Base-by-base conservation (phyloP, 2,329 filamentous ascomycete genomes). In the Fusarium ambrosium region DNA sequence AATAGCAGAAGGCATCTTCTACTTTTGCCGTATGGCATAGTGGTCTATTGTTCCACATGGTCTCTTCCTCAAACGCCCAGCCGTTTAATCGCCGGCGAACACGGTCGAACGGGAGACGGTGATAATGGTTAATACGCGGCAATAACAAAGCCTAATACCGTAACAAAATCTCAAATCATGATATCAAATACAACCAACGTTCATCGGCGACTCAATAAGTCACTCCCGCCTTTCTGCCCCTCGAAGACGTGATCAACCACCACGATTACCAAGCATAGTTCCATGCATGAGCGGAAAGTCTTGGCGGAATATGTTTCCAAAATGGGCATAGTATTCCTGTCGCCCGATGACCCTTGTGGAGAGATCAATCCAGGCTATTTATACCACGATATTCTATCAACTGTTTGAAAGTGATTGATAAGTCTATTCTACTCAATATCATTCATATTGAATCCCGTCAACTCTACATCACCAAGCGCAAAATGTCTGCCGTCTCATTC, bases 401-500 rank as follows among this genome's bases (percentile, higher is more conserved):
- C 10, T 55, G 6, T 32, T 5, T 29, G 0, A 3, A 32, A 13
- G 22, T 27, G 22, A 53, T 29, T 13, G 48, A 53, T 5, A 29
- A 53, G 18, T 55, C 6, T 34, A 6, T 14, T 34, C 11, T 34
- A 20, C 27, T 55, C 24, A 4, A 29, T 11, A 53, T 13, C 45
- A 13, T 29, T 1, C 45, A 53, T n/a, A 18, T 13, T 29, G 18
- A 53, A 29, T 29, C 24, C 2, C 18, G 24, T 53, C 51, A 55
- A 55, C 16, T 32, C 22, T 16, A 7, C 27, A 29, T 53, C 27
- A 29, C 16, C 5, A 29, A n/a, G n/a, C 6, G 4, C 51, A 55
- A 55, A 6, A 55, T 55, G 51, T 55, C 79, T 6, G 10, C 39
- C 8, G 63, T 43, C 1, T 58, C 63, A n/a, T 82, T 83, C 83